Percentiles rank a stretch among this genome's conserved stretches.
Conservation (phyloP, 768 basidiomycete genomes). For the Boletus subcaerulescens region DNA sequence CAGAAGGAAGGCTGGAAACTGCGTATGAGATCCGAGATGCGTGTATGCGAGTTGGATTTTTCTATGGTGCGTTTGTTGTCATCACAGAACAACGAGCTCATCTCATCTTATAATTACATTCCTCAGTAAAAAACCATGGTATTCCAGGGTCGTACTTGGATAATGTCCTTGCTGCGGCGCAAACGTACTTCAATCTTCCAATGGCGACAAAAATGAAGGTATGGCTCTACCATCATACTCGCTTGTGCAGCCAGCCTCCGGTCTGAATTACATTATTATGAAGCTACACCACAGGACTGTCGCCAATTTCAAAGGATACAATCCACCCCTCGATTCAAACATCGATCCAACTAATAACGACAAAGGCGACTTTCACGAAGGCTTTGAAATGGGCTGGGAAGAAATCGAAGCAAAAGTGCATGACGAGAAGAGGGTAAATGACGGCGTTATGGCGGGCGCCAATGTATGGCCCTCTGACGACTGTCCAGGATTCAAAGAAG, state of each 20-base stretch:
- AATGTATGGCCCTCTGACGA: slow-evolving; percentile 78
- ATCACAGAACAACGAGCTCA: background rate
- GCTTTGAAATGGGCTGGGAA: slow-evolving; percentile 84
- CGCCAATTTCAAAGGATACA: slow-evolving; percentile 76
- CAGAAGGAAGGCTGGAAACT: slow-evolving; percentile 40
- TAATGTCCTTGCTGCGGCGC: slow-evolving; percentile 43
- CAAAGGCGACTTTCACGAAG: slow-evolving; percentile 88
- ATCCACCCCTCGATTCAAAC: slow-evolving; percentile 65
- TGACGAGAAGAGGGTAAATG: slow-evolving; percentile 32
- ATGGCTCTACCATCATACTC: background rate
- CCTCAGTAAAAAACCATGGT: slow-evolving; percentile 72
- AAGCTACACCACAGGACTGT: slow-evolving; percentile 69
- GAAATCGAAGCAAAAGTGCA: slow-evolving; percentile 30
- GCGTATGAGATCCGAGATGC: slow-evolving; percentile 66
- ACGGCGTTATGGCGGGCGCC: slow-evolving; percentile 62
- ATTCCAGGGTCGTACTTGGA: slow-evolving; percentile 54
- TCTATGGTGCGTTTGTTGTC: slow-evolving; percentile 55
- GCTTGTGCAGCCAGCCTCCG: background rate
- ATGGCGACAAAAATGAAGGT: slow-evolving; percentile 66
- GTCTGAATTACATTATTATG: background rate
- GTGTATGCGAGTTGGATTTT: slow-evolving; percentile 80
- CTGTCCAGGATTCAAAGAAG: slow-evolving; percentile 56
- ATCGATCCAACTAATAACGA: slow-evolving; percentile 61
- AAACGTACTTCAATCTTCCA: slow-evolving; percentile 66
- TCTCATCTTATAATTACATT: background rate